Evolutionary conservation across 768 basidiomycete genomes (phyloP).

Genomic region (Agaricus sinodeliciosus): DNA sequence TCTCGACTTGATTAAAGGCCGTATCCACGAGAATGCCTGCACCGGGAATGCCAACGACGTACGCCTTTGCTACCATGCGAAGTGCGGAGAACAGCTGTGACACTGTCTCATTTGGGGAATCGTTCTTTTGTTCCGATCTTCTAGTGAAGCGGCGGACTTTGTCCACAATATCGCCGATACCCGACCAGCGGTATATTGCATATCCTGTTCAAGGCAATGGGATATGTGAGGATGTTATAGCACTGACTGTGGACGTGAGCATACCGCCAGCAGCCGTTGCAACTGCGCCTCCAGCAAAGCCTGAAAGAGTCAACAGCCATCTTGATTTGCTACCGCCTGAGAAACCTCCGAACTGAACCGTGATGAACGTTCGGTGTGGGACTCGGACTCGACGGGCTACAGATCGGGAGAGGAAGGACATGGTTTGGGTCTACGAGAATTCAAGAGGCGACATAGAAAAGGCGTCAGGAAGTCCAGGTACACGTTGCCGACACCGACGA

Average conservation of each 20-base stretch:
- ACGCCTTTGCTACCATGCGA: conserved; percentile 33
- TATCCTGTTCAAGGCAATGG: conserved; percentile 22
- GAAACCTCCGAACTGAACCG: not conserved
- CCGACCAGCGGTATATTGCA: conserved; percentile 34
- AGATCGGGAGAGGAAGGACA: not conserved
- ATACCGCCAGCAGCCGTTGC: conserved; percentile 3
- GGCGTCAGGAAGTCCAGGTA: too few relatives aligned
- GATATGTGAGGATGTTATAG: not conserved
- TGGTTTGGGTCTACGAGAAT: too few relatives aligned
- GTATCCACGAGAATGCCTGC: conserved; percentile 30
- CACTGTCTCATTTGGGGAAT: conserved; percentile 13
- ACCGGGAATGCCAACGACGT: conserved; percentile 32
- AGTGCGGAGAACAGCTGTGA: conserved; percentile 28
- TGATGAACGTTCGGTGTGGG: not conserved
- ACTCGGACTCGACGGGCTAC: not conserved
- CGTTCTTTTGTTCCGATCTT: conserved; percentile 1
- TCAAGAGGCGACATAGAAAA: too few relatives aligned
- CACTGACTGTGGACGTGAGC: not conserved
- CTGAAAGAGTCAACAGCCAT: not conserved
- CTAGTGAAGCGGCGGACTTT: conserved; percentile 10
- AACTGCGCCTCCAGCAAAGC: not conserved
- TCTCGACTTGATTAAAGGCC: conserved; percentile 35
- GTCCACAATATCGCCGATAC: conserved; percentile 30
- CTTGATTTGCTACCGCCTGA: not conserved
- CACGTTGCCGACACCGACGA: too few relatives aligned